Base-by-base conservation (phyloP, 2,329 filamentous ascomycete species). In the Salinomyces thailandicus region DNA sequence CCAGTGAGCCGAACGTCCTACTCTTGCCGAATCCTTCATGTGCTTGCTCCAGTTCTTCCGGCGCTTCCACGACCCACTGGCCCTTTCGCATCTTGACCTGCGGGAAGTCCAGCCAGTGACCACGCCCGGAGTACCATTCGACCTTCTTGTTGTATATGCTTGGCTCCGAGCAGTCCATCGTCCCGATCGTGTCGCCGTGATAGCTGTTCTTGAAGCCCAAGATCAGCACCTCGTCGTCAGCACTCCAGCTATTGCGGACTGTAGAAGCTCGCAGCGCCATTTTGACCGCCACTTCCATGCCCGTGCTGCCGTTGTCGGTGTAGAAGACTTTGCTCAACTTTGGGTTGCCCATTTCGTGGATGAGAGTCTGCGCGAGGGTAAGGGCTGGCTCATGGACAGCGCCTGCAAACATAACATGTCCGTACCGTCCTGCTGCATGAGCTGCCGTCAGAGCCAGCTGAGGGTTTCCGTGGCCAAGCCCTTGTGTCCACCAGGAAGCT, bases 401-500 rank as follows among this genome's bases (percentile, higher is more conserved):
- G 6, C 77, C 77, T 0, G 83, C 81, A 51, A 93, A 91, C 81
- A 93, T 91, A 47, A 91, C 81, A 58, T 93, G 85, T 0, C 85
- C 85, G 51, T 91, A 93, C 18, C 84, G 72, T 5, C 85, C 84
- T 1, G 85, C 82, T 0, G 85, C 84, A 52, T 91, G 79, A 0
- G 85, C 81, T 2, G 84, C 83, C 0, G 81, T 77, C 2, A 91
- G 70, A 0, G 82, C 73, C 1, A 93, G 66, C 0, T 69, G 62
- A 0, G 83, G 73, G 48, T 84, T 86, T 5, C 78, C 81, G 46
- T 93, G 85, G 1, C 85, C 85, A 0, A 93, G 69, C 2, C 85
- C 85, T 59, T 93, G 85, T 0, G 85, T 93, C 85, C 85, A 93
- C 85, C 85, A 93, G 0, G 83, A 89, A 1, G 84, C 84, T 0